Evolutionary conservation across 2,329 filamentous ascomycete genomes (phyloP).

Genomic region (Tolypocladium guangdongense): DNA sequence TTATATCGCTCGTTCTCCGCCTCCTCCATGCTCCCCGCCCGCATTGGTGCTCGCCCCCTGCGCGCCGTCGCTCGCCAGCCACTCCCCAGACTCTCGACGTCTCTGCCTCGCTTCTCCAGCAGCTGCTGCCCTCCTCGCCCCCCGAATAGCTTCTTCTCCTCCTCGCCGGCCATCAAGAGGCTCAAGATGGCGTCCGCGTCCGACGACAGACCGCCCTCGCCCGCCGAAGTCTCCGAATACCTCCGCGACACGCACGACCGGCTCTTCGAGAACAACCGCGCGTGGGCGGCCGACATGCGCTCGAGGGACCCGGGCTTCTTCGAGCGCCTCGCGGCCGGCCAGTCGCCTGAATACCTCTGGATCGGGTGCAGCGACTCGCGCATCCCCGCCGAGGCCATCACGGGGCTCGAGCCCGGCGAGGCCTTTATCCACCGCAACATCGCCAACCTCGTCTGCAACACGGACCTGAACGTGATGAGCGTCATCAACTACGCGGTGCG

Average conservation of each 20-base stretch:
- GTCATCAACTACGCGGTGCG: slow-evolving; percentile 82
- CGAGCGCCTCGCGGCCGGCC: slow-evolving; percentile 49
- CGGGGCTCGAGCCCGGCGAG: slow-evolving; percentile 75
- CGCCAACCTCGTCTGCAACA: slow-evolving; percentile 73
- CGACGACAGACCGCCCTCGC: background rate
- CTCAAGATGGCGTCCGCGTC: slow-evolving; percentile 2
- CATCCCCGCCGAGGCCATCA: slow-evolving; percentile 82
- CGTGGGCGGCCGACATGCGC: slow-evolving; percentile 51
- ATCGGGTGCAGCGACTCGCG: slow-evolving; percentile 87
- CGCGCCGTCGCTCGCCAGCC: background rate
- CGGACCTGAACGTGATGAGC: slow-evolving; percentile 67
- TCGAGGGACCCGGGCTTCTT: slow-evolving; percentile 55
- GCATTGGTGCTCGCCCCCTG: background rate
- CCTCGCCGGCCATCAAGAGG: background rate
- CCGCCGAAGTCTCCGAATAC: slow-evolving; percentile 24
- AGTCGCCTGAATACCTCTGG: slow-evolving; percentile 67
- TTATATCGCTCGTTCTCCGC: background rate
- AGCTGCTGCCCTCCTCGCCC: slow-evolving; percentile 2
- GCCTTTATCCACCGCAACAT: slow-evolving; percentile 94
- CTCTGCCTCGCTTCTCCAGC: slow-evolving; percentile 1
- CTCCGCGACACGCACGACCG: slow-evolving; percentile 53
- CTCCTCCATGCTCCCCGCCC: slow-evolving; percentile 1
- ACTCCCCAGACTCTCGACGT: background rate
- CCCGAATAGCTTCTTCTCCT: background rate
- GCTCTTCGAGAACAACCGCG: slow-evolving; percentile 58